Evolutionary conservation across 192 early-diverging fungal genomes (phyloP).

Genomic region (Ramicandelaber brevisporus): DNA sequence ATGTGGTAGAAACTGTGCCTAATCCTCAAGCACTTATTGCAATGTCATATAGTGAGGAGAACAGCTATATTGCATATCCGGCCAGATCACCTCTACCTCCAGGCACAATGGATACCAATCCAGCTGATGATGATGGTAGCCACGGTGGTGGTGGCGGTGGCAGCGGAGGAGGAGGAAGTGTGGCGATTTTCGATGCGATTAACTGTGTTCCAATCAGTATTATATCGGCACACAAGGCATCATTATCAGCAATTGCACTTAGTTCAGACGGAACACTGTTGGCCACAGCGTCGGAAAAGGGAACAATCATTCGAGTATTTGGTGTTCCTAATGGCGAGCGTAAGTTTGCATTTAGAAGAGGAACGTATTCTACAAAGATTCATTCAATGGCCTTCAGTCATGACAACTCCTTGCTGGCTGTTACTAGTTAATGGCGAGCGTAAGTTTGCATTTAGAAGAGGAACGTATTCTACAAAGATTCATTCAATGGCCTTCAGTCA

Average conservation of each 20-base stretch:
- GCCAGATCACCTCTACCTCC: conserved; percentile 23
- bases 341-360: conserved; percentile 81
- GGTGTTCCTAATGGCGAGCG: conserved; percentile 61
- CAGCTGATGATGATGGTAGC: conserved; percentile 13
- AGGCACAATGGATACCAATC: conserved; percentile 14
- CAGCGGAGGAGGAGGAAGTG: no score
- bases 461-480: conserved; percentile 76
- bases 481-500: conserved; percentile 84
- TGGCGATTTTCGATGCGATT: conserved; percentile 82
- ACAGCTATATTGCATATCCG: conserved; percentile 87
- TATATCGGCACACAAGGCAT: conserved; percentile 85
- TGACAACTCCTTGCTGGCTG: conserved; percentile 29
- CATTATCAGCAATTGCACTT: conserved; percentile 62
- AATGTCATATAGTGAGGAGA: conserved; percentile 77
- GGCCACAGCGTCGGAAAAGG: conserved; percentile 92
- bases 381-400: conserved; percentile 76
- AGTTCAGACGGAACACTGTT: conserved; percentile 79
- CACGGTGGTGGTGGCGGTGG: no score
- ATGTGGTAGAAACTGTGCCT: conserved; percentile 84
- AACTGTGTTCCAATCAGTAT: conserved; percentile 75
- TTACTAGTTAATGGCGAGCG: no score
- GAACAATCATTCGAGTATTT: conserved; percentile 92
- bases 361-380: conserved; percentile 76
- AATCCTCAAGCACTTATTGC: conserved; percentile 76
- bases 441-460: conserved; percentile 90